phyloP scores from a whole-genome alignment of 1,284 basidiomycete species.

The Sanghuangporus sanghuang region DNA sequence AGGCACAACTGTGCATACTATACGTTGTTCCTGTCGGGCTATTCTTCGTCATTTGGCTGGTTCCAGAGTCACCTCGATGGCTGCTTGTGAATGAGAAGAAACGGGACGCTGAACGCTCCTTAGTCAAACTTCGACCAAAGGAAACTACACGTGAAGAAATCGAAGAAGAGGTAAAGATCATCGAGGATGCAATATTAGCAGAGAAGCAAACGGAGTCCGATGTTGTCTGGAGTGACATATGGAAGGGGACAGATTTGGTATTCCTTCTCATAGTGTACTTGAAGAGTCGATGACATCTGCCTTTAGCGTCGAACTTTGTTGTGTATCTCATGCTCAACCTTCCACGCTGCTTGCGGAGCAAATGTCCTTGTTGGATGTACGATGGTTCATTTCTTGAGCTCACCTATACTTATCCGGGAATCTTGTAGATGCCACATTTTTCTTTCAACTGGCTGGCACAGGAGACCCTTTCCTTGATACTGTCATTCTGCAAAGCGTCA shows the following conservation, averaged over 20 bases:
- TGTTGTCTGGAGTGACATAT: conserved; percentile 18
- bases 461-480: conserved; percentile 19
- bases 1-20: conserved; percentile 17
- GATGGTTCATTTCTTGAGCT: not conserved
- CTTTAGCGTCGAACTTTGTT: conserved; percentile 18
- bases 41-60: conserved; percentile 17
- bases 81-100: conserved; percentile 14
- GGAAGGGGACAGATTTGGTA: conserved; percentile 19
- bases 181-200: conserved; percentile 11
- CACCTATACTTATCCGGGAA: not conserved
- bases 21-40: conserved; percentile 18
- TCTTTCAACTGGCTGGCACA: conserved; percentile 19
- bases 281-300: not conserved
- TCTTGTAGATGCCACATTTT: conserved; percentile 16
- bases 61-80: conserved; percentile 21
- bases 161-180: conserved; percentile 16
- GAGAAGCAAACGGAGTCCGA: conserved; percentile 7
- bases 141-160: conserved; percentile 12
- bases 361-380: conserved; percentile 16
- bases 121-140: conserved; percentile 15
- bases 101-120: conserved; percentile 12
- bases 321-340: conserved; percentile 18
- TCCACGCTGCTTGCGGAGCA: conserved; percentile 17
- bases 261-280: not conserved
- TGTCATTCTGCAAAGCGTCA: conserved; percentile 18